phyloP scores from a whole-genome alignment of 2,329 filamentous ascomycete genomes.

The Fusarium succisae region DNA sequence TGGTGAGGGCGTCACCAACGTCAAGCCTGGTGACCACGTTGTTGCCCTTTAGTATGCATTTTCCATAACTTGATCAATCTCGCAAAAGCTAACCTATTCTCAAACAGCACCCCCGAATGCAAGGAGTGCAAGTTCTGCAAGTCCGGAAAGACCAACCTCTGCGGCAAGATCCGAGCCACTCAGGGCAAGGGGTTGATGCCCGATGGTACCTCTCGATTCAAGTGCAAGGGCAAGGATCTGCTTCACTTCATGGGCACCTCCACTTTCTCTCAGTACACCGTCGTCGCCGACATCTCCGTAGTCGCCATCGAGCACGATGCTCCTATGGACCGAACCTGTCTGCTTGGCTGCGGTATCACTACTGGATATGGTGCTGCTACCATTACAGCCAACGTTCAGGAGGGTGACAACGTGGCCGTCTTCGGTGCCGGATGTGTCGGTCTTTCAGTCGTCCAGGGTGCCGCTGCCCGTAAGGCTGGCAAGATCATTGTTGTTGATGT shows the following conservation, averaged over 20 bases:
- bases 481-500: conserved; percentile 80
- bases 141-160: conserved; percentile 98
- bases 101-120: conserved; percentile 88
- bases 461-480: conserved; percentile 81
- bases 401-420: conserved; percentile 87
- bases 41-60: conserved; percentile 80
- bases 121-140: conserved; percentile 99
- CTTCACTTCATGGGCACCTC: conserved; percentile 99
- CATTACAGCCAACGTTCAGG: conserved; percentile 91
- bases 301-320: conserved; percentile 91
- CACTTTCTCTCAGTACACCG: conserved; percentile 98
- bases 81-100: conserved; percentile 10
- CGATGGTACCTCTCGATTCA: conserved; percentile 94
- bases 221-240: conserved; percentile 91
- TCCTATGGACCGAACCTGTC: conserved; percentile 93
- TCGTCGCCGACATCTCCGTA: conserved; percentile 97
- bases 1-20: conserved; percentile 92
- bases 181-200: conserved; percentile 98
- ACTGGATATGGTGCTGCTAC: conserved; percentile 96
- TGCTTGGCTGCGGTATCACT: conserved; percentile 97
- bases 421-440: conserved; percentile 98
- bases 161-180: conserved; percentile 97
- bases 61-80: background rate
- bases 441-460: conserved; percentile 93
- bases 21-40: conserved; percentile 93